Evolutionary conservation across 345 rosid species (phyloP), one percentile per base, ranked within the genome.

Genomic region (Mallotus nudiflorus): DNA sequence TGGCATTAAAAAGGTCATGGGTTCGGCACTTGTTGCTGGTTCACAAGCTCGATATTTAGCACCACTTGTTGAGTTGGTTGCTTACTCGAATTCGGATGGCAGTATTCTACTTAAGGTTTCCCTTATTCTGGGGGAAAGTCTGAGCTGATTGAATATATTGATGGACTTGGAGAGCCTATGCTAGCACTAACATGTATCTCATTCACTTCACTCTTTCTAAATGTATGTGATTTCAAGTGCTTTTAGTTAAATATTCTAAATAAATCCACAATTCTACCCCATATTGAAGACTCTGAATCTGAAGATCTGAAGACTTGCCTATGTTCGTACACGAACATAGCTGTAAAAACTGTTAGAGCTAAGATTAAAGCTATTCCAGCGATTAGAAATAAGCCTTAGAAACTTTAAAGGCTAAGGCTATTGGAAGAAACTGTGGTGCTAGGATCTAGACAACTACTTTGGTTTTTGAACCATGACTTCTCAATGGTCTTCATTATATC

Each of bases 311-410:
- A 18, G 16, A 12, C 24, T 0, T 49, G 37, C 44, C 75, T 9
- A 48, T 75, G 65, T 52, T 53, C 67, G 25, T 65, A 75, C 8
- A 65, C 11, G 16, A 75, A 75, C 50, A n/a, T 49, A 44, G 27
- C 67, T 0, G 25, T 0, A 28, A 57, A 75, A 39, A 65, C 48
- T 0, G 65, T 10, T 27, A 75, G 62, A 29, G 79, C 67, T 50
- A 51, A 14, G 10, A 29, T 18, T 8, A 71, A 61, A 57, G 68
- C 72, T 31, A 53, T 3, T 52, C 80, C 80, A 0, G 75, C 75
- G 6, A 76, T 71, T 11, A 76, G 19, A 27, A 76, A 76, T 44
- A 76, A 61, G 3, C 80, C 75, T 68, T 60, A 66, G 68, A 76
- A 71, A 53, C 72, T 71, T 12, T 53, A 18, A 24, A 76, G 66